Evolutionary conservation across 495 filamentous ascomycete genomes (phyloP).

Genomic region (Haplographium delicatum): DNA sequence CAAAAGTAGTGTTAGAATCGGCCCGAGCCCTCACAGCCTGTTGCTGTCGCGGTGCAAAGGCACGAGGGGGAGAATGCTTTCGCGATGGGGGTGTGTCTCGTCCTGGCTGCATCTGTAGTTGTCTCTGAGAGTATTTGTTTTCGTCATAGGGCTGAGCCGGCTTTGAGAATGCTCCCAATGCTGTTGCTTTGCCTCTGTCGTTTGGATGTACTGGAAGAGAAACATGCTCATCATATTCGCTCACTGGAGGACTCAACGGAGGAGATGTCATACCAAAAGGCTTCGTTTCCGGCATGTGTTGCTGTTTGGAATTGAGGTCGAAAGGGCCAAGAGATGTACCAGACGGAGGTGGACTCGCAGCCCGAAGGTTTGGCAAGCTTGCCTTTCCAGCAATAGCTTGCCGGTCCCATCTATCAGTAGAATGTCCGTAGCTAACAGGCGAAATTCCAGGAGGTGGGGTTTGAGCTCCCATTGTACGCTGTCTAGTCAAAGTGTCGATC

Average conservation of each 20-base stretch:
- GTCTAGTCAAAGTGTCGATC: conserved; percentile 65
- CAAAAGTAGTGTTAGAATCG: conserved; percentile 22
- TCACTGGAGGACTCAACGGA: conserved; percentile 68
- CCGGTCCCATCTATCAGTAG: conserved; percentile 52
- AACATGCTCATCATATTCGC: conserved; percentile 57
- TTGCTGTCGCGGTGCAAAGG: conserved; percentile 16
- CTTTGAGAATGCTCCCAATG: conserved; percentile 78
- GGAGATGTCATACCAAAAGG: conserved; percentile 44
- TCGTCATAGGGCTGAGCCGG: conserved; percentile 74
- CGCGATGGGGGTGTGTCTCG: conserved; percentile 40
- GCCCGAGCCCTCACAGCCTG: conserved; percentile 17
- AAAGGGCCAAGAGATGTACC: conserved; percentile 25
- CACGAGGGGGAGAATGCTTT: conserved; percentile 23
- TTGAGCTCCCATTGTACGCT: conserved; percentile 45
- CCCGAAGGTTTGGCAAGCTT: conserved; percentile 32
- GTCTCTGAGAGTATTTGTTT: conserved; percentile 75
- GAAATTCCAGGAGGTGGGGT: conserved; percentile 41
- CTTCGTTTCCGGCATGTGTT: conserved; percentile 10
- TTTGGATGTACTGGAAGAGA: conserved; percentile 63
- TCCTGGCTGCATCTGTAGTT: conserved; percentile 71
- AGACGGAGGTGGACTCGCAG: conserved; percentile 47
- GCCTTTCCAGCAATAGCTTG: conserved; percentile 24
- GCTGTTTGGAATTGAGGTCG: conserved; percentile 16
- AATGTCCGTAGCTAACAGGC: conserved; percentile 46
- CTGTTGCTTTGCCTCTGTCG: conserved; percentile 81